Conservation (phyloP, 1,284 basidiomycete species). For the Calocybe gambosa region DNA sequence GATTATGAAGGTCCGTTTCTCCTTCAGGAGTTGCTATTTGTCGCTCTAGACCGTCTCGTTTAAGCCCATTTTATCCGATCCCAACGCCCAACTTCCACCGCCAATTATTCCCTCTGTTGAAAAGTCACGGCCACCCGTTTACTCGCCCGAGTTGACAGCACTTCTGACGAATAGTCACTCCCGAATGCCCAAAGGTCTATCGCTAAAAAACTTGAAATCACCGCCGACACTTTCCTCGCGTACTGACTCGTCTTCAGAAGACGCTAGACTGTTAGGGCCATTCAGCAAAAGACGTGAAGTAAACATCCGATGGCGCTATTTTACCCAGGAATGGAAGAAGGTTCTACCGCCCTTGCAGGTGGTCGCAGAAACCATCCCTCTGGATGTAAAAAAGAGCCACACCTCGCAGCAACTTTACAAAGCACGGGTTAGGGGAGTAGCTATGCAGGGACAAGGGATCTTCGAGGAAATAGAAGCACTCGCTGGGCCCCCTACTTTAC, state of each 20-base stretch:
- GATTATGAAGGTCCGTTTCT: conserved; percentile 46
- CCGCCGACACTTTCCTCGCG: conserved; percentile 55
- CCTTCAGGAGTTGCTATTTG: not conserved
- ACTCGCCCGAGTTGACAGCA: conserved; percentile 53
- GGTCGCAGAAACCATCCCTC: conserved; percentile 19
- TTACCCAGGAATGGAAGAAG: conserved; percentile 47
- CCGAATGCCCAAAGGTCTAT: conserved; percentile 40
- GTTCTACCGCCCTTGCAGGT: conserved; percentile 54
- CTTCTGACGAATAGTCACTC: conserved; percentile 51
- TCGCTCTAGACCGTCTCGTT: conserved; percentile 7
- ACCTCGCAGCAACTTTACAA: conserved; percentile 3
- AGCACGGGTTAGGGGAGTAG: conserved; percentile 24
- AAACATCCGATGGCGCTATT: conserved; percentile 69
- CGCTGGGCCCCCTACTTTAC: conserved; percentile 28
- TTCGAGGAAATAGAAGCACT: conserved; percentile 44
- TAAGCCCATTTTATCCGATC: conserved; percentile 50
- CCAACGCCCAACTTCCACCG: conserved; percentile 31
- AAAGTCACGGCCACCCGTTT: conserved; percentile 55
- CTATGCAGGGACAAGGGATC: conserved; percentile 38
- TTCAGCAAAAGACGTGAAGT: conserved; percentile 66
- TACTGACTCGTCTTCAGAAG: conserved; percentile 51
- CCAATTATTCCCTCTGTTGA: conserved; percentile 47
- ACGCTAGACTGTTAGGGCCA: conserved; percentile 54
- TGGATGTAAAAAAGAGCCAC: not conserved
- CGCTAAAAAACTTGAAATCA: conserved; percentile 29